Conservation (phyloP, 225 moss, liverwort and hornwort species). For the Pseudoscleropodium purum region DNA sequence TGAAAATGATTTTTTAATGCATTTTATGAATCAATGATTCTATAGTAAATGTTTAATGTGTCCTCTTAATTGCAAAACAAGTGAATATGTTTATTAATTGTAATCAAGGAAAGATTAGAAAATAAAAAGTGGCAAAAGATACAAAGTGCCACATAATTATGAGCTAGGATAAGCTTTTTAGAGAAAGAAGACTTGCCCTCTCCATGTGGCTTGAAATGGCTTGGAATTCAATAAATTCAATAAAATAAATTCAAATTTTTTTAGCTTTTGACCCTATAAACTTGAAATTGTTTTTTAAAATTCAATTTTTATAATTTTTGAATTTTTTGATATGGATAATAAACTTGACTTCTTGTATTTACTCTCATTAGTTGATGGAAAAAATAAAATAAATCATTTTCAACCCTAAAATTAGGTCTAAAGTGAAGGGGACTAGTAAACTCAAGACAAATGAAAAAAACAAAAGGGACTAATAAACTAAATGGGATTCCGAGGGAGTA, state of each 20-base stretch:
- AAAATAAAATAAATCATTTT: no score
- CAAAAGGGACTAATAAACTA: no score
- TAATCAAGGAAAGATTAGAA: neutral
- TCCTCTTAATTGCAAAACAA: neutral
- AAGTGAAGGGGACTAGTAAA: neutral
- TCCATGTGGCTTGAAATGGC: neutral
- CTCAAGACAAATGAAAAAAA: neutral
- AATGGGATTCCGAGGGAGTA: no score
- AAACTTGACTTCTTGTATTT: no score
- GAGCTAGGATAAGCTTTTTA: rapidly evolving
- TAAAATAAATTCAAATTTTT: neutral
- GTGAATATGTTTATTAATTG: neutral
- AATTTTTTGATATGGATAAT: no score
- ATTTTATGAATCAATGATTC: neutral
- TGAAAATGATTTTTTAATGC: neutral
- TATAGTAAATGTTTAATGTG: neutral
- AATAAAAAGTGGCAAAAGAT: neutral
- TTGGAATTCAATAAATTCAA: no score
- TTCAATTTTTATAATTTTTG: no score
- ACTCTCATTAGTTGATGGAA: no score
- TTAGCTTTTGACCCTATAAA: neutral
- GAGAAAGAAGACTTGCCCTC: neutral
- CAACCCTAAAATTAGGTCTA: no score
- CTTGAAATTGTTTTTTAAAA: neutral
- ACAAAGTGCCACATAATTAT: neutral